These are phyloP conservation scores for Botrytis paeoniae DNA, from an alignment of 2,329 filamentous ascomycete species.

Conservation along the genomic window DNA sequence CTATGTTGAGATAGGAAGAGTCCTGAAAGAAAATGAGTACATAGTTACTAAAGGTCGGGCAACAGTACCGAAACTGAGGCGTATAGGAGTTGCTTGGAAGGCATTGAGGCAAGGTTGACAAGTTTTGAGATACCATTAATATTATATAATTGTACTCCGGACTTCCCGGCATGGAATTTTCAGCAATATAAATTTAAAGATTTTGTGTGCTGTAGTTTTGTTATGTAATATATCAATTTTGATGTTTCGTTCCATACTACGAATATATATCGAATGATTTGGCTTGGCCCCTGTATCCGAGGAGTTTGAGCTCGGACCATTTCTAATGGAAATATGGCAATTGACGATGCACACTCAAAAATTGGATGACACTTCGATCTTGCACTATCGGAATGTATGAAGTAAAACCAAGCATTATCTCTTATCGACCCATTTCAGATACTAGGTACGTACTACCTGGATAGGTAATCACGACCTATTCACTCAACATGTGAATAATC, in stretches of 20 bases:
- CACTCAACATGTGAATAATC: constrained; percentile 28
- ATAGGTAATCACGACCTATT: neutral
- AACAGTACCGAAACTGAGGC: constrained; percentile 45
- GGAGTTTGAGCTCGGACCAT: constrained; percentile 2
- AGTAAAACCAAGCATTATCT: neutral
- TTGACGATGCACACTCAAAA: neutral
- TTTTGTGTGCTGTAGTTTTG: too few species aligned
- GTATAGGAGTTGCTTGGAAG: constrained; percentile 57
- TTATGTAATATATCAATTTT: neutral
- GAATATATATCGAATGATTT: too few species aligned
- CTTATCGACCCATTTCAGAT: neutral
- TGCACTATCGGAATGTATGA: neutral
- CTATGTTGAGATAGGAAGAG: constrained; percentile 71
- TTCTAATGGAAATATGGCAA: neutral
- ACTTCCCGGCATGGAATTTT: neutral
- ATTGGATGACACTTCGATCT: neutral
- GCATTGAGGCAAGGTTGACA: constrained; percentile 42
- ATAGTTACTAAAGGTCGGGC: constrained; percentile 43
- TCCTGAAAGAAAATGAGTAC: constrained; percentile 46
- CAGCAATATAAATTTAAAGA: neutral
- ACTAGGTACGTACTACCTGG: neutral
- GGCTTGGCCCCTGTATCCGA: neutral
- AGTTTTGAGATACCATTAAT: neutral
- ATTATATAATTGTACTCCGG: neutral
- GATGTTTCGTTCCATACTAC: neutral